Conservation (phyloP, 2,329 filamentous ascomycete genomes). For the Huntiella omanensis region DNA sequence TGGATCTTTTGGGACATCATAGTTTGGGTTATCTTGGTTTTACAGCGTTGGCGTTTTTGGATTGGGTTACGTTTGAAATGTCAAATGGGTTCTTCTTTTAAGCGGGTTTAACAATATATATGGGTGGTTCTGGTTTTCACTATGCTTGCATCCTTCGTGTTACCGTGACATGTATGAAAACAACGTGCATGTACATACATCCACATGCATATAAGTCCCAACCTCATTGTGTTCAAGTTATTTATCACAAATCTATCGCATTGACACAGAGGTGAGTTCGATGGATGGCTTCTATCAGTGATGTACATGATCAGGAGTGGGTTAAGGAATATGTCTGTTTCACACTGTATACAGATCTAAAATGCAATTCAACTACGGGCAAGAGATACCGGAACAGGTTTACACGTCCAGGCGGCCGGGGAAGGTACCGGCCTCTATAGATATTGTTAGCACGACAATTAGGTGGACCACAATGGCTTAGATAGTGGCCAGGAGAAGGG, state of each 20-base stretch:
- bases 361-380: slow-evolving; percentile 11
- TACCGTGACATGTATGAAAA: too few relatives aligned
- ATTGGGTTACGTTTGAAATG: too few relatives aligned
- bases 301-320: neutral
- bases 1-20: neutral
- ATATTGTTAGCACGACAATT: slow-evolving; percentile 15
- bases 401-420: slow-evolving; percentile 45
- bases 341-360: slow-evolving; percentile 6
- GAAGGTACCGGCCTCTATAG: slow-evolving; percentile 47
- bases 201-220: too few relatives aligned
- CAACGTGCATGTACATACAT: too few relatives aligned
- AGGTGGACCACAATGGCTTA: neutral
- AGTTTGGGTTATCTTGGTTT: neutral
- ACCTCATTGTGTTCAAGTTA: too few relatives aligned
- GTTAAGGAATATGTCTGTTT: slow-evolving; percentile 3
- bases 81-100: too few relatives aligned
- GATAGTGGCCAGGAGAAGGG: neutral
- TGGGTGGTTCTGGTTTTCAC: too few relatives aligned
- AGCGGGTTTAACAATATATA: too few relatives aligned
- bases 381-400: slow-evolving; percentile 12
- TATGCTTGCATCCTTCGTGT: too few relatives aligned
- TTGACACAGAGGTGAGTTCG: too few relatives aligned
- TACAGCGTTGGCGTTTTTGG: too few relatives aligned
- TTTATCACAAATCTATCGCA: too few relatives aligned
- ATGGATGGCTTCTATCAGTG: slow-evolving; percentile 42